A percentile compares a stretch with the other conserved stretches of the same genome.
Conservation (phyloP, 2,329 filamentous ascomycete genomes). For the Nannizziopsis barbatae region DNA sequence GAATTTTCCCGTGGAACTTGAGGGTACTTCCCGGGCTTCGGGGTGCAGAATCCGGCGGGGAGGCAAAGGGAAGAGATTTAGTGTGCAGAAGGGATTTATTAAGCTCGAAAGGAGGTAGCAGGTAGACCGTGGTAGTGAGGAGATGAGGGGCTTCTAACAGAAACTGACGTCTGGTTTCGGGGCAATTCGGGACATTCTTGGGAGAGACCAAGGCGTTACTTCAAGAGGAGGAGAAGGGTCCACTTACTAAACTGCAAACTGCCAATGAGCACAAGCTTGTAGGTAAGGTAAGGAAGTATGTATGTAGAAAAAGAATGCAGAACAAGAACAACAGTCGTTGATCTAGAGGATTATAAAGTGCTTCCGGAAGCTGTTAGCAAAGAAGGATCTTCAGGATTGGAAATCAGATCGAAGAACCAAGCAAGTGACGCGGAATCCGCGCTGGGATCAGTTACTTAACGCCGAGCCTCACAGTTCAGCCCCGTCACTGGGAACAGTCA, state of each 20-base stretch:
- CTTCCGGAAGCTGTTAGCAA: background rate
- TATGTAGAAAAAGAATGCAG: too few relatives aligned
- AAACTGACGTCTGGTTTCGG: conserved; percentile 5
- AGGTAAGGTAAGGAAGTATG: background rate
- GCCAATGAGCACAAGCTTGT: background rate
- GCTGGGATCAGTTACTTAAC: too few relatives aligned
- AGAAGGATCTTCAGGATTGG: background rate
- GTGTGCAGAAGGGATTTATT: too few relatives aligned
- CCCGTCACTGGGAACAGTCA: too few relatives aligned
- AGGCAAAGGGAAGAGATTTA: background rate
- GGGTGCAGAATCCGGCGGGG: conserved; percentile 2
- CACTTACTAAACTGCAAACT: background rate
- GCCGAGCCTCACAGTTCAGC: too few relatives aligned
- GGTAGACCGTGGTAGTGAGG: too few relatives aligned
- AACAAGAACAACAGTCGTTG: too few relatives aligned
- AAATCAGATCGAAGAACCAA: background rate
- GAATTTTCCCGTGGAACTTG: too few relatives aligned
- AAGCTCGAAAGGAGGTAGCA: too few relatives aligned
- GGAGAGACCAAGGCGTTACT: background rate
- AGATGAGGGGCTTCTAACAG: conserved; percentile 2
- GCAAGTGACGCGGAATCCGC: too few relatives aligned
- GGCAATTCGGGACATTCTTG: conserved; percentile 10
- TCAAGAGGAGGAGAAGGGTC: background rate
- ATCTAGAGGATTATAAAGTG: too few relatives aligned
- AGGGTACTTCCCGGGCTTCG: too few relatives aligned